Evolutionary conservation across 176 grass and related monocot species (phyloP).

Genomic region (Raddia guianensis): DNA sequence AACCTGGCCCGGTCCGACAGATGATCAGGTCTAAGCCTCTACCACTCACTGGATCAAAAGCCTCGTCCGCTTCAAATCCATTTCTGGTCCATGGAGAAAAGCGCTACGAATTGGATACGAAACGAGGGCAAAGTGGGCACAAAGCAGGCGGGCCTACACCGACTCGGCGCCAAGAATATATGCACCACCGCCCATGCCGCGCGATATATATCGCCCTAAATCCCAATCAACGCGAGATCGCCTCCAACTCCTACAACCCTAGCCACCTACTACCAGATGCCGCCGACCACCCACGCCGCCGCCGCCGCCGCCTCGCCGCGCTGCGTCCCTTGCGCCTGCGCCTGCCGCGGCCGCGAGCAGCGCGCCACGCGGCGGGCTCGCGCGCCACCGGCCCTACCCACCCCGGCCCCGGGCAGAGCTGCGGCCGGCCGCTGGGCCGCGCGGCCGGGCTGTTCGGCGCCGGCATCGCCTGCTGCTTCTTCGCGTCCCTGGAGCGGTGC

Average conservation of each 20-base stretch:
- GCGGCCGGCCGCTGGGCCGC: conserved; percentile 44
- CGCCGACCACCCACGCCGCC: background rate
- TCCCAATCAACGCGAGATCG: too few relatives aligned
- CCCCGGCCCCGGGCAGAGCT: background rate
- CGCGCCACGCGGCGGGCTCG: background rate
- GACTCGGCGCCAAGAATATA: background rate
- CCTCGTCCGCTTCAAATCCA: background rate
- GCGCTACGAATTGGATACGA: background rate
- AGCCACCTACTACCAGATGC: background rate
- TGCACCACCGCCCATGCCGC: too few relatives aligned
- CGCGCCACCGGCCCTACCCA: background rate
- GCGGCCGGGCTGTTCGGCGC: conserved; percentile 23
- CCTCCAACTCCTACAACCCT: too few relatives aligned
- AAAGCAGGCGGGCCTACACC: background rate
- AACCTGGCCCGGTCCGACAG: too few relatives aligned
- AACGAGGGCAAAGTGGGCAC: background rate
- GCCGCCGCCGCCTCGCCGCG: conserved; percentile 29
- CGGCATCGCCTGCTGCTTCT: conserved; percentile 46
- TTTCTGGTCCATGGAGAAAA: too few relatives aligned
- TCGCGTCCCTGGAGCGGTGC: conserved; percentile 40
- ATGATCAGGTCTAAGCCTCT: too few relatives aligned
- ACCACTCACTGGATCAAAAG: too few relatives aligned
- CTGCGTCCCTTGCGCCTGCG: conserved; percentile 36
- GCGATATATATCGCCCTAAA: too few relatives aligned
- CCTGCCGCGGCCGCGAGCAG: conserved; percentile 28